Conservation (phyloP, 192 early-diverging fungal genomes). For the Thoreauomyces humboldtii region DNA sequence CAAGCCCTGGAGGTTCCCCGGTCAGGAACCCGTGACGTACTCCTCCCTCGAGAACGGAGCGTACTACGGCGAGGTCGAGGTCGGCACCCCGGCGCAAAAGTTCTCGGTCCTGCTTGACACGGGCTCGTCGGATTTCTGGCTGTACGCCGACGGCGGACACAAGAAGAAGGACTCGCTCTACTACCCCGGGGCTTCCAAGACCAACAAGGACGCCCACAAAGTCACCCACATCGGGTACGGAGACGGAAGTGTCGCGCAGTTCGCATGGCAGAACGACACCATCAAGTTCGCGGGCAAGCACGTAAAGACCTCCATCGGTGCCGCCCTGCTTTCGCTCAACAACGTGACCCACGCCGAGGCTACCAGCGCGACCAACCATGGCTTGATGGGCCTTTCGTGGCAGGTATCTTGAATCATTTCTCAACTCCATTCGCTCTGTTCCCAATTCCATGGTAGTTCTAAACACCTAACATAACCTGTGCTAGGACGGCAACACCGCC, state of each 20-base stretch:
- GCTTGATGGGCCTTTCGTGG: background rate
- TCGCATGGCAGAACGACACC: background rate
- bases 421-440: no score
- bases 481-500: background rate
- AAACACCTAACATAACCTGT: no score
- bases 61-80: no score
- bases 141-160: background rate
- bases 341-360: background rate
- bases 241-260: background rate
- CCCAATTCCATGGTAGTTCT: no score
- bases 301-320: background rate
- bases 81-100: background rate
- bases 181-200: background rate
- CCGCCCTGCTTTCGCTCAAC: background rate
- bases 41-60: no score
- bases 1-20: no score
- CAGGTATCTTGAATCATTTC: no score
- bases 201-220: background rate
- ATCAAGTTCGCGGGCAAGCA: background rate
- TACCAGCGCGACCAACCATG: background rate
- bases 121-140: background rate
- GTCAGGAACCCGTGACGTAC: no score
- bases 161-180: background rate
- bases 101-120: background rate
- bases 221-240: background rate